phyloP scores from a whole-genome alignment of 139 green algal genomes.

The Diplosphaera chodatii region DNA sequence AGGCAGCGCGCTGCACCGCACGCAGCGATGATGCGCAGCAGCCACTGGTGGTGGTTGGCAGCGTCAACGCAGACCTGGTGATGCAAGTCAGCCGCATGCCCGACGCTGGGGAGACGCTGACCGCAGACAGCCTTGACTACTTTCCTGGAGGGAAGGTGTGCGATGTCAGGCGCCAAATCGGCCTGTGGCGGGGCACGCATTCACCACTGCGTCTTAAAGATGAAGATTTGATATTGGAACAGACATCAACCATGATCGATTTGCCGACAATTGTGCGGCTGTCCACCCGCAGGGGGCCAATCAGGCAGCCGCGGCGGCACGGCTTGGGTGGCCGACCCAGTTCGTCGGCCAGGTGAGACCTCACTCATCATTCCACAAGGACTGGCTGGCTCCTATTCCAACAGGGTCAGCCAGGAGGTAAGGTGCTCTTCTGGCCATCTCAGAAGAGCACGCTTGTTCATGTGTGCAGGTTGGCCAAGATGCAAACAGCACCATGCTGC shows the following conservation, averaged over 20 bases:
- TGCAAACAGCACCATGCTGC: constrained; percentile 59
- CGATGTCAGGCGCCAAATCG: background rate
- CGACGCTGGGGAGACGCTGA: constrained; percentile 69
- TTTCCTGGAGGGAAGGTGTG: constrained; percentile 72
- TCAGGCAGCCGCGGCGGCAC: constrained; percentile 77
- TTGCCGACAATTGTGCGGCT: background rate
- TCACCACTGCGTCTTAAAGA: too few relatives aligned
- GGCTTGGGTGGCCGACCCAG: constrained; percentile 62
- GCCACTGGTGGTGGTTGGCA: constrained; percentile 42
- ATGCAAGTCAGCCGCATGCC: constrained; percentile 64
- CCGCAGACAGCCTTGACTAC: constrained; percentile 42
- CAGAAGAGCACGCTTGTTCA: background rate
- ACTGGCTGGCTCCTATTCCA: background rate
- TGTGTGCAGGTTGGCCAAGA: constrained; percentile 57
- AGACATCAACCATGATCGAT: too few relatives aligned
- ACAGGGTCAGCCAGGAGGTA: background rate
- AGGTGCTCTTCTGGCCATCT: background rate
- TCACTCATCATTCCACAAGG: background rate
- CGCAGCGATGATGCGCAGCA: background rate
- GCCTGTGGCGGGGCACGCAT: background rate
- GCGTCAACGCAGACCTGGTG: constrained; percentile 71
- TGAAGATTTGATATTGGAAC: background rate
- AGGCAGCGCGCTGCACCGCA: too few relatives aligned
- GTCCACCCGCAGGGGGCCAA: constrained; percentile 67
- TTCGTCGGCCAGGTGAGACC: constrained; percentile 59